Evolutionary conservation across 1,139 yeast species (phyloP).

Genomic region (Candida sp.): DNA sequence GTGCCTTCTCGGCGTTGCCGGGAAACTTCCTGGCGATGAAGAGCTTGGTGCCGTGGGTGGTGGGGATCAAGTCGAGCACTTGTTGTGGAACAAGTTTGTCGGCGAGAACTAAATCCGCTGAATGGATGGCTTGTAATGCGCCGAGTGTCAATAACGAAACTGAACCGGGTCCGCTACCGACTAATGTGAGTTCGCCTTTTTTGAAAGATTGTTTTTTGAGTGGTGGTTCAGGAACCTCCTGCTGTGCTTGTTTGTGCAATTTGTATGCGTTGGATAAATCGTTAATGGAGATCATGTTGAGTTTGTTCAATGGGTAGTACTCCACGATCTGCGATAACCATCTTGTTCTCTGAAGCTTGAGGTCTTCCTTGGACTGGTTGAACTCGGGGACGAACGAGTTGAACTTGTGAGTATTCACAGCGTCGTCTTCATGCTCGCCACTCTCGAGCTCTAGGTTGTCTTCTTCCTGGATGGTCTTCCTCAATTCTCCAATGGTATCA

Average conservation of each 20-base stretch:
- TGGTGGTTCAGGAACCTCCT: slow-evolving; percentile 1
- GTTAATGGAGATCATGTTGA: slow-evolving; percentile 60
- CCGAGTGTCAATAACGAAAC: slow-evolving; percentile 83
- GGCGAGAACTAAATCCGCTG: slow-evolving; percentile 85
- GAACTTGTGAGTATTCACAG: slow-evolving; percentile 58
- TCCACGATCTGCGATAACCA: slow-evolving; percentile 94
- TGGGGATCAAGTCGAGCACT: slow-evolving; percentile 81
- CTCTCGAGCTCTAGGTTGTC: slow-evolving; percentile 44
- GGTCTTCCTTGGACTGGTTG: slow-evolving; percentile 54
- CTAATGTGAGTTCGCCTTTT: slow-evolving; percentile 69
- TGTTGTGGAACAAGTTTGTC: slow-evolving; percentile 94
- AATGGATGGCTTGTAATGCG: slow-evolving; percentile 78
- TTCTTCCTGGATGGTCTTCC: slow-evolving; percentile 58
- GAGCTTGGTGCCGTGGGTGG: slow-evolving; percentile 57
- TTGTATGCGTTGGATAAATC: slow-evolving; percentile 54
- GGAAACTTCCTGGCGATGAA: slow-evolving; percentile 96
- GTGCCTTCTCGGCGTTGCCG: slow-evolving; percentile 96
- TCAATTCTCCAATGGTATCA: slow-evolving; percentile 66
- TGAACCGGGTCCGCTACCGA: slow-evolving; percentile 97
- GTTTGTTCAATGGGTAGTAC: slow-evolving; percentile 76
- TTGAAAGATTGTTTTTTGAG: not conserved
- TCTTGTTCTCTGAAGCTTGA: slow-evolving; percentile 65
- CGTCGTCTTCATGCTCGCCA: slow-evolving; percentile 76
- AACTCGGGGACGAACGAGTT: slow-evolving; percentile 69
- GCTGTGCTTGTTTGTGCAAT: slow-evolving; percentile 9